phyloP scores from a whole-genome alignment of 2,329 filamentous ascomycete genomes.

The Onygenales sp. region DNA sequence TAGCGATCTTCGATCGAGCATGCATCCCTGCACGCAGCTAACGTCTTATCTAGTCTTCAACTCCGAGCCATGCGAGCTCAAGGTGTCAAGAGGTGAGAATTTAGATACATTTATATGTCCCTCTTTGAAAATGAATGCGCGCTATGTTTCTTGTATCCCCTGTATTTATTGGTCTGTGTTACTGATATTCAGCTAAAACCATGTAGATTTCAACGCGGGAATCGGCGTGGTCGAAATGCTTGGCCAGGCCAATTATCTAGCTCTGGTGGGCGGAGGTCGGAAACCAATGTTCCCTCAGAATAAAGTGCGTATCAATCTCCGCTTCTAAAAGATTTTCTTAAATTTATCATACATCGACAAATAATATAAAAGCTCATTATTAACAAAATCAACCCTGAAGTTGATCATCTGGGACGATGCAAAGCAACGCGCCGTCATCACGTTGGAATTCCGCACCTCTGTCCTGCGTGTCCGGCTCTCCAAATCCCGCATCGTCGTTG shows the following conservation, averaged over 20 bases:
- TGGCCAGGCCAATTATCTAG: slow-evolving; percentile 75
- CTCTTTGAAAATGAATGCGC: background rate
- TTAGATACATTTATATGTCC: background rate
- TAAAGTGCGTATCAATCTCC: slow-evolving; percentile 48
- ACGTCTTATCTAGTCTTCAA: slow-evolving; percentile 52
- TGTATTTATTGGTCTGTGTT: background rate
- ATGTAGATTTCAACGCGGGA: slow-evolving; percentile 65
- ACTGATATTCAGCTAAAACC: background rate
- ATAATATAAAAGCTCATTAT: background rate
- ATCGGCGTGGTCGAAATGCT: slow-evolving; percentile 81
- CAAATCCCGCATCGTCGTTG: slow-evolving; percentile 66
- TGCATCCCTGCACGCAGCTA: background rate
- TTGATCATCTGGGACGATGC: slow-evolving; percentile 88
- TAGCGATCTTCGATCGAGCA: slow-evolving; percentile 6
- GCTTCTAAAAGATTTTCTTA: background rate
- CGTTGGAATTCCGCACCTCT: slow-evolving; percentile 67
- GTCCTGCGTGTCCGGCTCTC: slow-evolving; percentile 72
- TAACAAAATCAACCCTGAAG: slow-evolving; percentile 14
- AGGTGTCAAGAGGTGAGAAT: slow-evolving; percentile 48
- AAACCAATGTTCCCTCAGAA: slow-evolving; percentile 79
- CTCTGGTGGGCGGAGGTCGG: slow-evolving; percentile 78
- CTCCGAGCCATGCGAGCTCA: slow-evolving; percentile 61
- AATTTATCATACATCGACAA: no score
- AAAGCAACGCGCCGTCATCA: slow-evolving; percentile 64
- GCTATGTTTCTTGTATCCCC: background rate